phyloP scores from a whole-genome alignment of 1,284 basidiomycete genomes.

The Retiboletus flavoniger region DNA sequence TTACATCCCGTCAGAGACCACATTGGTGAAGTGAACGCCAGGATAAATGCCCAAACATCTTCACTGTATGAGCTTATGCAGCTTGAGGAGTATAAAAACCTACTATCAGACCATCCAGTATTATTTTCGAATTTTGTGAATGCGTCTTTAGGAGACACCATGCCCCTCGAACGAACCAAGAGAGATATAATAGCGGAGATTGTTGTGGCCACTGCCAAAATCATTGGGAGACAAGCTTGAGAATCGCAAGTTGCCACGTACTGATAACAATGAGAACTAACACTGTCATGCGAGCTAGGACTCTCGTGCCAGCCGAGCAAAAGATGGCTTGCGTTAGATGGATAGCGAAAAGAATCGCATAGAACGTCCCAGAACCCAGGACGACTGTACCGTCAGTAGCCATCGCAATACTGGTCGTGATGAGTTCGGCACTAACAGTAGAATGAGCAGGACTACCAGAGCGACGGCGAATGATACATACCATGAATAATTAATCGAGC shows the following conservation, averaged over 20 bases:
- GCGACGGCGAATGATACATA: constrained; percentile 17
- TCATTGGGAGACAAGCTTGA: neutral
- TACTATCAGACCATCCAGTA: constrained; percentile 61
- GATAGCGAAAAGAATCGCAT: constrained; percentile 59
- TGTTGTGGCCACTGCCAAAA: constrained; percentile 48
- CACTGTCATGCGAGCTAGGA: constrained; percentile 62
- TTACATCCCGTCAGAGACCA: constrained; percentile 25
- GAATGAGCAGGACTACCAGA: neutral
- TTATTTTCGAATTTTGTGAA: constrained; percentile 68
- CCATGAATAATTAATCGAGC: constrained; percentile 69
- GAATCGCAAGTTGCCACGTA: constrained; percentile 24
- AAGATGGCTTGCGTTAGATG: constrained; percentile 59
- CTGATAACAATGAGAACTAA: constrained; percentile 61
- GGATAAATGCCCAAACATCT: constrained; percentile 41
- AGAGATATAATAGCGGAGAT: constrained; percentile 55
- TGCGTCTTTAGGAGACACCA: constrained; percentile 58
- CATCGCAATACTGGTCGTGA: constrained; percentile 65
- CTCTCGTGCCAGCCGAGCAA: constrained; percentile 62
- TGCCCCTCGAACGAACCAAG: constrained; percentile 49
- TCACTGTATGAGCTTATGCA: neutral
- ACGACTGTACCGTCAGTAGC: constrained; percentile 48
- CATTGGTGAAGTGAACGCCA: constrained; percentile 25
- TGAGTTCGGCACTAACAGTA: constrained; percentile 55
- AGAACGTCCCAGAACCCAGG: constrained; percentile 55
- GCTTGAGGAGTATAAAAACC: constrained; percentile 16